Evolutionary conservation across 2,329 filamentous ascomycete species (phyloP).

Genomic region (Fusarium euwallaceae): DNA sequence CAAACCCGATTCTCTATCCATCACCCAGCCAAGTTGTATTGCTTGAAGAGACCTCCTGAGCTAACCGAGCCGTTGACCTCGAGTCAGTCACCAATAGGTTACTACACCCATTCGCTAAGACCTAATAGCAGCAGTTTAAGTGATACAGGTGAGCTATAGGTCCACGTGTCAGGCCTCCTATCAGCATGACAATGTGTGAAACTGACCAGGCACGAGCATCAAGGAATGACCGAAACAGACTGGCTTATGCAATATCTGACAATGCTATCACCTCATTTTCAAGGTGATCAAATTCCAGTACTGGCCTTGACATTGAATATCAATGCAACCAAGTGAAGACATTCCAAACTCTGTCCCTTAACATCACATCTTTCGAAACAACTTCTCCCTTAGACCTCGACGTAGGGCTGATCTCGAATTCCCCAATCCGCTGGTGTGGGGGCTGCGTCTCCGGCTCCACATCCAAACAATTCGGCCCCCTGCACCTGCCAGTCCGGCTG

Average conservation of each 20-base stretch:
- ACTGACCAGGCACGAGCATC: not conserved
- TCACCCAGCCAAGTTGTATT: not conserved
- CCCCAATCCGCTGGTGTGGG: not conserved
- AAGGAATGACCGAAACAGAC: not conserved
- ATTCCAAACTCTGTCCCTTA: not conserved
- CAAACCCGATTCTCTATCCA: slow-evolving; percentile 2
- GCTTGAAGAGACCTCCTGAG: not conserved
- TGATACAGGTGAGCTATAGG: not conserved
- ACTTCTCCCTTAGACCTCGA: not conserved
- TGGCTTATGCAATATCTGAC: slow-evolving; percentile 3
- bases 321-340: not conserved
- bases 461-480: not conserved
- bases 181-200: not conserved
- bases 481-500: slow-evolving; percentile 22
- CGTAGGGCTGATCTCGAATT: not conserved
- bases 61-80: not conserved
- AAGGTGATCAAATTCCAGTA: not conserved
- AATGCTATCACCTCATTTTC: not conserved
- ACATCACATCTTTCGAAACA: not conserved
- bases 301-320: not conserved
- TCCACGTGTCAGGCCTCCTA: not conserved
- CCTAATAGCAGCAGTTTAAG: not conserved
- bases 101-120: not conserved
- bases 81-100: not conserved
- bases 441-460: not conserved